A percentile compares a stretch with the other conserved stretches of the same genome.
Evolutionary conservation across 2,329 filamentous ascomycete species (phyloP).

Genomic region (Claviceps sp.): DNA sequence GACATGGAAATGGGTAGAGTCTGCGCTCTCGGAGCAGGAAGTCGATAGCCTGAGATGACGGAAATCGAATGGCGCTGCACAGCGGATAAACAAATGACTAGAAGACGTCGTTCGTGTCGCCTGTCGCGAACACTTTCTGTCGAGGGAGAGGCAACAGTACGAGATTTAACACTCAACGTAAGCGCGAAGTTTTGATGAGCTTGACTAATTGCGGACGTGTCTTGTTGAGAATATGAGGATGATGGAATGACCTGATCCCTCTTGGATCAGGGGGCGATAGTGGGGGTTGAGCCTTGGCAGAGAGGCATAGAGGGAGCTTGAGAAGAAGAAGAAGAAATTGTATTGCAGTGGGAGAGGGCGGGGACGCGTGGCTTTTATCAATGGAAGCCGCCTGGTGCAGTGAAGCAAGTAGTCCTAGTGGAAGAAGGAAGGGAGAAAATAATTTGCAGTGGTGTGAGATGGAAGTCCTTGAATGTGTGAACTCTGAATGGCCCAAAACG

Average conservation of each 20-base stretch:
- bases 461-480: background rate
- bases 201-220: background rate
- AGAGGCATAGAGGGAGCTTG: slow-evolving; percentile 1
- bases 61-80: background rate
- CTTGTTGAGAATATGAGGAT: slow-evolving; percentile 1
- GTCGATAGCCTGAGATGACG: background rate
- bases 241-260: slow-evolving; percentile 1
- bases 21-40: background rate
- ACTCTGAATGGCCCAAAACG: background rate
- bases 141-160: background rate
- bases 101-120: background rate
- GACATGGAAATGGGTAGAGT: background rate
- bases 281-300: slow-evolving; percentile 1
- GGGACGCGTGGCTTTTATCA: background rate
- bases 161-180: background rate
- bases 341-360: background rate
- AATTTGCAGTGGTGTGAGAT: background rate
- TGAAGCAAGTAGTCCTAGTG: background rate
- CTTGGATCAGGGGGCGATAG: slow-evolving; percentile 8
- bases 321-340: background rate
- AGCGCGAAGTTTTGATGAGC: background rate
- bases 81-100: background rate
- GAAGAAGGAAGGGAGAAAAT: background rate
- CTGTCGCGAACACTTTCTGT: background rate
- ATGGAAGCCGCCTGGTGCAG: background rate